A percentile compares a stretch with the other conserved stretches of the same genome.
These are phyloP conservation scores for Metschnikowia peoriensis DNA, from an alignment of 805 yeast genomes.

Conservation along the genomic window DNA sequence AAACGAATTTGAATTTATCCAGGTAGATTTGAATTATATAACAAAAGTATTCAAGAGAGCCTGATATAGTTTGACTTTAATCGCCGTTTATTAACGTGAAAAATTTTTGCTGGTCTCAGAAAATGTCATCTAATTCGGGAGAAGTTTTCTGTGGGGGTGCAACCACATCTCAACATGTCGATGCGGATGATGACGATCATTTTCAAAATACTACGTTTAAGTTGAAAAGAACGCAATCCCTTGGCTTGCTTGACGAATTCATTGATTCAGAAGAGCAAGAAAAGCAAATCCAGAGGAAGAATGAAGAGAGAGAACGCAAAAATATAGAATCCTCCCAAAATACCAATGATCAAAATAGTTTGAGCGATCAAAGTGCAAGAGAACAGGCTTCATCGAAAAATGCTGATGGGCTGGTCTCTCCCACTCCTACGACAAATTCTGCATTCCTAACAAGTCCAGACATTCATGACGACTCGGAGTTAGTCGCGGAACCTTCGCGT, in stretches of 20 bases:
- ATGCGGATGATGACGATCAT: slow-evolving; percentile 68
- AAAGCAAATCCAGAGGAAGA: slow-evolving; percentile 14
- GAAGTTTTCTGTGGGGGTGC: slow-evolving; percentile 54
- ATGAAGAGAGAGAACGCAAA: slow-evolving; percentile 11
- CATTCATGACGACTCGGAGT: slow-evolving; percentile 77
- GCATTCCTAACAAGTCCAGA: slow-evolving; percentile 29
- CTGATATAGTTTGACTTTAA: not conserved
- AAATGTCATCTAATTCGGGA: slow-evolving; percentile 15
- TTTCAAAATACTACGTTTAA: slow-evolving; percentile 70
- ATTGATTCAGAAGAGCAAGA: slow-evolving; percentile 41
- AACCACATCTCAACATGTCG: slow-evolving; percentile 63
- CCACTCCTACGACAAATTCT: slow-evolving; percentile 7
- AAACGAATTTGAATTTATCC: not conserved
- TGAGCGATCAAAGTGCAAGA: not conserved
- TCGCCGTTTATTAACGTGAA: not conserved
- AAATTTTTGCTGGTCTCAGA: not conserved
- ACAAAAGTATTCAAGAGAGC: too few species aligned
- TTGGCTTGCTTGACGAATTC: slow-evolving; percentile 76
- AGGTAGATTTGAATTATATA: too few species aligned
- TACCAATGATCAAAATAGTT: not conserved
- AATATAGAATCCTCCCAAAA: not conserved
- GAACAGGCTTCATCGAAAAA: slow-evolving; percentile 8
- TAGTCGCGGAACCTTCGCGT: slow-evolving; percentile 74
- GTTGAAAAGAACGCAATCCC: slow-evolving; percentile 75
- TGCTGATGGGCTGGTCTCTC: slow-evolving; percentile 12